phyloP scores from a whole-genome alignment of 805 yeast species.

The Kodamaea leandrae region DNA sequence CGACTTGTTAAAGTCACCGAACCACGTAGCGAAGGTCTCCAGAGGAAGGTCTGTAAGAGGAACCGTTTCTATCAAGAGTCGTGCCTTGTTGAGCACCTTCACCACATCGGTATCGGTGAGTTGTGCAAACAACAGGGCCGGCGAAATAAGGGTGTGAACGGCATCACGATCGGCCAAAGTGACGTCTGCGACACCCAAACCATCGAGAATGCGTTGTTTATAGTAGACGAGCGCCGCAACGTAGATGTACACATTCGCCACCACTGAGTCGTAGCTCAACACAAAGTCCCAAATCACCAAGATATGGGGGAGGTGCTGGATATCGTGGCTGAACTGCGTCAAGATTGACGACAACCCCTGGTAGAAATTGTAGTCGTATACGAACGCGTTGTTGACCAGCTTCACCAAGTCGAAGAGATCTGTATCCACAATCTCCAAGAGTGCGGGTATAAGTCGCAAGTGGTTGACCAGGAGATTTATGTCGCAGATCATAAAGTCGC shows the following conservation, averaged over 20 bases:
- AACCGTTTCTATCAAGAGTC: conserved; percentile 22
- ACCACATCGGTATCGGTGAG: conserved; percentile 28
- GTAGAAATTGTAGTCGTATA: conserved; percentile 35
- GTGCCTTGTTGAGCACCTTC: conserved; percentile 25
- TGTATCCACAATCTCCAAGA: conserved; percentile 51
- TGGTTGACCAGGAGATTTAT: conserved; percentile 67
- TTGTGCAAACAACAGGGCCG: conserved; percentile 26
- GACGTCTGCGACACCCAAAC: conserved; percentile 16
- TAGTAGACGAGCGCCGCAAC: conserved; percentile 49
- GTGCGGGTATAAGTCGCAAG: conserved; percentile 60
- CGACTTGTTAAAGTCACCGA: conserved; percentile 28
- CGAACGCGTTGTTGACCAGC: conserved; percentile 32
- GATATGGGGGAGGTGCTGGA: conserved; percentile 47
- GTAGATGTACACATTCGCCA: conserved; percentile 58
- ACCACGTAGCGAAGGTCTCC: conserved; percentile 32
- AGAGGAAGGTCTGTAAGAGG: conserved; percentile 21
- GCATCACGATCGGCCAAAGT: conserved; percentile 26
- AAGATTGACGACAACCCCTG: conserved; percentile 76
- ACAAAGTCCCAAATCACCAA: conserved; percentile 68
- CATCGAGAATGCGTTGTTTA: conserved; percentile 41
- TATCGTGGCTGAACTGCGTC: conserved; percentile 76
- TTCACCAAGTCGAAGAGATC: conserved; percentile 40
- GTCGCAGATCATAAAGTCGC: conserved; percentile 83
- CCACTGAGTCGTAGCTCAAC: conserved; percentile 54
- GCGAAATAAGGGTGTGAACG: conserved; percentile 36